Conservation (phyloP, 139 green algal genomes). For the Chlorella sp. region DNA sequence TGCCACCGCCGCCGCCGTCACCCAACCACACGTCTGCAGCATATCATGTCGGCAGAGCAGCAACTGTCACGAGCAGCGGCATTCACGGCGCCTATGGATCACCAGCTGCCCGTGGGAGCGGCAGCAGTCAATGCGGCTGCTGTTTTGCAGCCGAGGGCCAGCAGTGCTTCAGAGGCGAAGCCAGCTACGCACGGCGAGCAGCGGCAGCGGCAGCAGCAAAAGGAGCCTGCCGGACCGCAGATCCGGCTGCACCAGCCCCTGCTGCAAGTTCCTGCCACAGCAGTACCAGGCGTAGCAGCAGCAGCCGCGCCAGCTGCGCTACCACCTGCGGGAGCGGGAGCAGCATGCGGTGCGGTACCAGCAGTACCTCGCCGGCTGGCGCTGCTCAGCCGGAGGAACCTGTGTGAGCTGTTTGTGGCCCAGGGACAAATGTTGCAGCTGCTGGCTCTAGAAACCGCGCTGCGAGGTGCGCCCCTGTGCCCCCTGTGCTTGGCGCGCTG, state of each 20-base stretch:
- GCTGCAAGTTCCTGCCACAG: not conserved
- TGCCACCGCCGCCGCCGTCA: too few species aligned
- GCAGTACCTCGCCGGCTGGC: not conserved
- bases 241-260: not conserved
- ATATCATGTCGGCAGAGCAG: too few species aligned
- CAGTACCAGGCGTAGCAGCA: not conserved
- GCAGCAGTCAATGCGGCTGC: too few species aligned
- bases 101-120: too few species aligned
- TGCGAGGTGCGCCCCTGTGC: not conserved
- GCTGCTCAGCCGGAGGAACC: not conserved
- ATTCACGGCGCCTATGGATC: too few species aligned
- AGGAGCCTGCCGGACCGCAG: not conserved
- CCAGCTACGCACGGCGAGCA: not conserved
- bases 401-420: not conserved
- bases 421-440: not conserved
- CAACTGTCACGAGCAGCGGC: too few species aligned
- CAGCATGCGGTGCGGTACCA: too few species aligned
- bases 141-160: too few species aligned
- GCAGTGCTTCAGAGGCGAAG: too few species aligned
- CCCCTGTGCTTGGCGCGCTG: too few species aligned
- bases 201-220: not conserved
- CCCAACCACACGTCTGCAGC: too few species aligned
- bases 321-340: not conserved
- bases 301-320: not conserved
- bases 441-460: not conserved